These are phyloP conservation scores for Elaeagnus macrophylla DNA, from an alignment of 306 rosid species.

Conservation along the genomic window DNA sequence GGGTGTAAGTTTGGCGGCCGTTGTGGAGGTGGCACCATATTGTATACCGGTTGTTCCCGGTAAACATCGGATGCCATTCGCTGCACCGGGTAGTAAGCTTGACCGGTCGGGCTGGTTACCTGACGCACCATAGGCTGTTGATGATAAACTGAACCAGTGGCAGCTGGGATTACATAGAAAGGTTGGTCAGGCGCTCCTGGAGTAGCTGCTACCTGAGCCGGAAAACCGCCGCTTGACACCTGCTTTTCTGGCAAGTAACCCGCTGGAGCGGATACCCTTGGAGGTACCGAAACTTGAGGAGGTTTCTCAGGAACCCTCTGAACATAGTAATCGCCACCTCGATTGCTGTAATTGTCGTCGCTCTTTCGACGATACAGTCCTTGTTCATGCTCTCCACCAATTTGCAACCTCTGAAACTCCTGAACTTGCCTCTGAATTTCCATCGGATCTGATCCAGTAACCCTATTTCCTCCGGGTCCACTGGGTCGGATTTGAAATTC, in stretches of 20 bases:
- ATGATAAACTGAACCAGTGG: slow-evolving; percentile 42
- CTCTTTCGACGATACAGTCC: slow-evolving; percentile 44
- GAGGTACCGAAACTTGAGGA: slow-evolving; percentile 17
- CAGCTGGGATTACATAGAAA: slow-evolving; percentile 44
- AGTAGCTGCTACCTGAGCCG: slow-evolving; percentile 23
- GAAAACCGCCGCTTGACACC: slow-evolving; percentile 34
- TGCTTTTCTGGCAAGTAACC: slow-evolving; percentile 65
- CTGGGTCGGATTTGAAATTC: slow-evolving; percentile 29
- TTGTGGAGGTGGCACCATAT: slow-evolving; percentile 24
- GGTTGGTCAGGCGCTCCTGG: slow-evolving; percentile 39
- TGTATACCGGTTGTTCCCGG: slow-evolving; percentile 68
- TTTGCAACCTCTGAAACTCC: slow-evolving; percentile 51
- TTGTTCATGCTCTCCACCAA: slow-evolving; percentile 48
- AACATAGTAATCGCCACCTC: slow-evolving; percentile 48
- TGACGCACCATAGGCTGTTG: slow-evolving; percentile 52
- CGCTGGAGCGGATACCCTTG: slow-evolving; percentile 10
- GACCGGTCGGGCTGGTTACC: slow-evolving; percentile 23
- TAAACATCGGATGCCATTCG: slow-evolving; percentile 50
- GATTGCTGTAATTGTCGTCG: slow-evolving; percentile 30
- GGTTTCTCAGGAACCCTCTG: slow-evolving; percentile 48
- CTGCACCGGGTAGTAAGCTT: slow-evolving; percentile 61
- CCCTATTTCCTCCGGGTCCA: slow-evolving; percentile 25
- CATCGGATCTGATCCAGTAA: slow-evolving; percentile 36
- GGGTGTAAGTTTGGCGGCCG: slow-evolving; percentile 23
- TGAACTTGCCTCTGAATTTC: slow-evolving; percentile 68